Evolutionary conservation across 257 asterid genomes (phyloP), one percentile per base, ranked within the genome.

Genomic region (Solanum pimpinellifolium): DNA sequence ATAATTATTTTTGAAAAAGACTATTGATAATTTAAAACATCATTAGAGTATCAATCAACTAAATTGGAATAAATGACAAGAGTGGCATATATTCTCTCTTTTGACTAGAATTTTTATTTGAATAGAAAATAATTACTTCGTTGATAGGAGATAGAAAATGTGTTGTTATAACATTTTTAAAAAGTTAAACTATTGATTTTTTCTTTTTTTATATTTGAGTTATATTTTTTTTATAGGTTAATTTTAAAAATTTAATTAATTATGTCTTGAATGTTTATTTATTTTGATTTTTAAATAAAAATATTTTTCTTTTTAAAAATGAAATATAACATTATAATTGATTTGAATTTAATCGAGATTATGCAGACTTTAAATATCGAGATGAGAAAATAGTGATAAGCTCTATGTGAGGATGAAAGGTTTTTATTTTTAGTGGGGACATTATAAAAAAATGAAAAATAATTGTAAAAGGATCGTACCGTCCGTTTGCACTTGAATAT

Each of bases 401-500:
- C 52, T 84, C 33, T 39, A 29, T 10, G 4, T 1, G 82, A 37
- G 10, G 23, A n/a, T 56, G 23, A 47, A 21, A 41, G 18, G 70
- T 35, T 76, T 56, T 25, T 31, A 4, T 14, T 77, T 77, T 2
- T 35, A 9, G 31, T 7, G 37, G 81, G 78, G 86, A 31, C 83
- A 78, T 83, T 83, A 44, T 60, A 46, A 2, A 20, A 16, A 2
- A 2, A 27, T 42, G 25, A 27, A 27, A 46, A 77, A 76, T 6
- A 25, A 44, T n/a, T 7, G 47, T 18, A 23, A 74, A 37, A n/a
- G 60, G 23, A 78, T 78, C 93, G 98, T 96, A 94, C 97, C 81
- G 89, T 93, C 97, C 96, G 95, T 69, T 33, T 42, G 68, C 92
- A 93, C 92, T 62, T 66, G 89, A 87, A 90, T 93, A 86, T 44